These are phyloP conservation scores for Erucastrum elatum DNA, from an alignment of 345 rosid species.

Conservation along the genomic window DNA sequence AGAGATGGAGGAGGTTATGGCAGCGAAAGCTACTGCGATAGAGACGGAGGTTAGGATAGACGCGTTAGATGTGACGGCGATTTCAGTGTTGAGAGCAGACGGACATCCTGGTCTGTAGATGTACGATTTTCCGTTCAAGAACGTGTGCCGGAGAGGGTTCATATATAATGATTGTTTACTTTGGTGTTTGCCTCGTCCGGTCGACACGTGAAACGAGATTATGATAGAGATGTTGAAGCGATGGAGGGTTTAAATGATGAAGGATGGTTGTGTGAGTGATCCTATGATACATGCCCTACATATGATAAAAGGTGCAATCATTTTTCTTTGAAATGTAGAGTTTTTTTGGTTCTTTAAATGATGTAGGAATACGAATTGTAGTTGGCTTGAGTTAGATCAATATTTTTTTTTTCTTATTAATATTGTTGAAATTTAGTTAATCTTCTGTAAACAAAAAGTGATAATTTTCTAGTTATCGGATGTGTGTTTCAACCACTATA, in stretches of 20 bases:
- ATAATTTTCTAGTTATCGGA: too few relatives aligned
- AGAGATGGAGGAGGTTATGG: slow-evolving; percentile 64
- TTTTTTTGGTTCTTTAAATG: too few relatives aligned
- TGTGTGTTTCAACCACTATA: too few relatives aligned
- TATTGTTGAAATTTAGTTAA: too few relatives aligned
- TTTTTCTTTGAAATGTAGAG: neutral
- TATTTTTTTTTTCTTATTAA: too few relatives aligned
- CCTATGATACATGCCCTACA: neutral
- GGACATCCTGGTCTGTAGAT: slow-evolving; percentile 95
- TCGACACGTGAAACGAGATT: slow-evolving; percentile 95
- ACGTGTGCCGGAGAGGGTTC: slow-evolving; percentile 66
- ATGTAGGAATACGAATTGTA: too few relatives aligned
- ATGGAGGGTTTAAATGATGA: slow-evolving; percentile 43
- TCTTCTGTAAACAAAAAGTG: too few relatives aligned
- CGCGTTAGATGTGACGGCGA: slow-evolving; percentile 65
- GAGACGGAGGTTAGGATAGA: slow-evolving; percentile 46
- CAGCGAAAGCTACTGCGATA: slow-evolving; percentile 41
- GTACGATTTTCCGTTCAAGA: slow-evolving; percentile 71
- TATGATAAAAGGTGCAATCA: slow-evolving; percentile 13
- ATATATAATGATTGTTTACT: slow-evolving; percentile 79
- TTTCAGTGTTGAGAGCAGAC: slow-evolving; percentile 73
- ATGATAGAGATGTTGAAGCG: slow-evolving; percentile 58
- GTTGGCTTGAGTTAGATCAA: too few relatives aligned
- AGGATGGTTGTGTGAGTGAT: slow-evolving; percentile 11
- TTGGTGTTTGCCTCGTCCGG: slow-evolving; percentile 95